These are phyloP conservation scores for Dictyophora rubrovolvata DNA, from an alignment of 768 basidiomycete genomes.

Conservation along the genomic window DNA sequence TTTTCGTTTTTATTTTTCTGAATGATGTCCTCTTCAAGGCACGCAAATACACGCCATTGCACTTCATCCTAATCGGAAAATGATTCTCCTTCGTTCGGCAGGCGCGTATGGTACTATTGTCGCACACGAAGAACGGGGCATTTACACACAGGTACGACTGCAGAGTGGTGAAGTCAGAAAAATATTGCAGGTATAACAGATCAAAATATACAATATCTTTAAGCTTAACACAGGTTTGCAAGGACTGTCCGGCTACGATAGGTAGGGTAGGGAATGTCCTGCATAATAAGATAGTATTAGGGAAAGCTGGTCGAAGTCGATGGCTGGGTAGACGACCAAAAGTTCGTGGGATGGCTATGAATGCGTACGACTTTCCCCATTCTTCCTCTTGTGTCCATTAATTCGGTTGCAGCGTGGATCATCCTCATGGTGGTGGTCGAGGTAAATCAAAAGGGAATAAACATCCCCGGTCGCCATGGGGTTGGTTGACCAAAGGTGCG, in stretches of 20 bases:
- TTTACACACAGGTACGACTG: constrained; percentile 74
- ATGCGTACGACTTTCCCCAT: constrained; percentile 51
- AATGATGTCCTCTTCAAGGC: constrained; percentile 16
- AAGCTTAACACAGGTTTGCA: constrained; percentile 6
- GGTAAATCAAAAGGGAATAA: constrained; percentile 97
- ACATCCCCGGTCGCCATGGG: constrained; percentile 86
- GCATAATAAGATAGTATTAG: constrained; percentile 75
- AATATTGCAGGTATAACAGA: constrained; percentile 38
- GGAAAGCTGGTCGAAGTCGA: constrained; percentile 83
- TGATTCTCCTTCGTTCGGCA: constrained; percentile 79
- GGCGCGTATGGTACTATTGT: constrained; percentile 80
- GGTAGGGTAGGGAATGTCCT: constrained; percentile 87
- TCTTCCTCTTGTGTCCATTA: background rate
- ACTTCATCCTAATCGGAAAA: constrained; percentile 65
- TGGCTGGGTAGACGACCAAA: constrained; percentile 81
- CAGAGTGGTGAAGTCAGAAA: constrained; percentile 90
- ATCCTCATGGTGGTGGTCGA: constrained; percentile 96
- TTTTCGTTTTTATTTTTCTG: background rate
- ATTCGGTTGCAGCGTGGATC: constrained; percentile 49
- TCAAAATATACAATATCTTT: background rate
- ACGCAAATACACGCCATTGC: constrained; percentile 84
- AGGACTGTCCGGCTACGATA: constrained; percentile 75
- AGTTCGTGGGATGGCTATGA: constrained; percentile 96
- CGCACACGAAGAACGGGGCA: constrained; percentile 57
- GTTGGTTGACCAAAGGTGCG: constrained; percentile 78